Base-by-base conservation (phyloP, 2,329 filamentous ascomycete species). In the Fusarium tanahbumbuense region DNA sequence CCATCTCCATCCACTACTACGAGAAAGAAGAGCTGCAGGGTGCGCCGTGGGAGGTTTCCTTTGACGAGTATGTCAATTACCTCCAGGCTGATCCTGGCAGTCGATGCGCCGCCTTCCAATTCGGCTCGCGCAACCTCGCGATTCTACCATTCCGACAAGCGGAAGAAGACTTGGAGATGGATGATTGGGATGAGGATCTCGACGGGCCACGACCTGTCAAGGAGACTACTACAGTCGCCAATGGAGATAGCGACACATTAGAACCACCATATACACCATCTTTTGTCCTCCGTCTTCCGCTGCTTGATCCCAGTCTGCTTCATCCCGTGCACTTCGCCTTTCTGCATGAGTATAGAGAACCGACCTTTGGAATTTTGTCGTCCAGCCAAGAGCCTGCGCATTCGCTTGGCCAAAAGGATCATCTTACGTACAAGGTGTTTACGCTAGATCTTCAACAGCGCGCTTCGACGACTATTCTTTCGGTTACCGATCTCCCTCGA, bases 1-100 rank as follows among this genome's bases (percentile, higher is more conserved):
- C 95, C 56, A 89, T 96, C 68, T 98, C 95, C 54, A 95, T 99
- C 75, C 96, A 99, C 83, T 98, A 94, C 85, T 99, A 98, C 82
- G 96, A 99, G 80, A 93, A 96, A 78, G 94, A 98, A 77, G 94
- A 97, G 77, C 84, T 95, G 67, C 89, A 92, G 71, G 90, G 91
- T 56, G 92, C 89, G 68, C 94, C 95, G 1, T 98, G 94, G 91
- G 90, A 92, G 53, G 87, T 91, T 55, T 88, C 91, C 58, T 83
- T 97, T 75, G 89, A 88, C 77, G 88, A 92, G 68, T 93, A 91
- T 78, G 87, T 90, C 79, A 97, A 92, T 79, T 92, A 92, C 75
- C 84, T 99, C 75, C 92, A 91, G 52, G 93, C 95, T 63, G 96
- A 99, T 76, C 95, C 96, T 3, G 92, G 91, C 73, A 97, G 93